Evolutionary conservation across 2,329 filamentous ascomycete species (phyloP), one percentile per base, ranked within the genome.

Genomic region (Emericellopsis cladophorae): DNA sequence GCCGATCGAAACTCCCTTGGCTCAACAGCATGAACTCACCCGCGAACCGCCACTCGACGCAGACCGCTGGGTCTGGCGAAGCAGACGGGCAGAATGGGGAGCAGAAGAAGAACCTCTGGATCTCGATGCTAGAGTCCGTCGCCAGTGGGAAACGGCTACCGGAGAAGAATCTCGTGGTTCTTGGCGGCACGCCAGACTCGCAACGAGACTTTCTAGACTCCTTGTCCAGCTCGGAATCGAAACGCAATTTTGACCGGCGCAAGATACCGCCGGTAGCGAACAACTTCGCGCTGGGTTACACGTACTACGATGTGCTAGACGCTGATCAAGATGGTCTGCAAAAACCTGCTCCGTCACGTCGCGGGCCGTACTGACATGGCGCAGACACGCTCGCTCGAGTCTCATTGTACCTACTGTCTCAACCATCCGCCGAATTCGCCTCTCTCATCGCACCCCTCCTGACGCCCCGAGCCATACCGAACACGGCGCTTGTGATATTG

Each of bases 241-340:
- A 68, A 53, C 66, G 69, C 49, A 67, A 61, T 47, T 62, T 67
- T 49, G 77, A 73, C 60, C 70, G 66, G 53, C 70, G 70, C 56
- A 80, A 76, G 58, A 73, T 74, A 45, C 82, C 86, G 2, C 86
- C 87, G 18, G 76, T 95, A 54, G 89, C 89, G 42, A 95, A 95
- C 56, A 84, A 83, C 56, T 95, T 94, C 61, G 89, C 89, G 10
- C 66, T 95, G 44, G 89, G 89, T 40, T 95, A 95, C 59, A 95
- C 89, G 41, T 95, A 95, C 63, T 87, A 93, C 58, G 87, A 95
- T 62, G 87, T 95, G 31, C 71, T 95, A 31, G 89, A 95, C 60
- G 83, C 86, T 42, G 89, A 95, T 57, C 88, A 94, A 60, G 90
- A 95, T 70, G 85, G 85, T 88, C 62, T 44, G 61, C 53, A n/a